Evolutionary conservation across 1,284 basidiomycete genomes (phyloP).

Genomic region (Ustilago sp.): DNA sequence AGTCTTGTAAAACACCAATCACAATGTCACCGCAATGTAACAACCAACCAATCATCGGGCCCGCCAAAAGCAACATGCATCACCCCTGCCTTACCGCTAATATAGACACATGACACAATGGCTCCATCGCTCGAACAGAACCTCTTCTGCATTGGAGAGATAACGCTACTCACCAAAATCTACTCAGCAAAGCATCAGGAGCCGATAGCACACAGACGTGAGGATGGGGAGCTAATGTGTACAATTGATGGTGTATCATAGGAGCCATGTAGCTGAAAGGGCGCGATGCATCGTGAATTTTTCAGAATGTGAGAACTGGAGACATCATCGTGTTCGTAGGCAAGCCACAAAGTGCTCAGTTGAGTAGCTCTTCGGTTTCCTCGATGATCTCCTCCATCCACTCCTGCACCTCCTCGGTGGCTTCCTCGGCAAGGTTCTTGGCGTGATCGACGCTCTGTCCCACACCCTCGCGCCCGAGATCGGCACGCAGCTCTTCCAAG

Average conservation of each 20-base stretch:
- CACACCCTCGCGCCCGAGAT: constrained; percentile 48
- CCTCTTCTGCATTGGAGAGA: neutral
- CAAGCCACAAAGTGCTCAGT: constrained; percentile 5
- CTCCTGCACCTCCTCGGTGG: constrained; percentile 68
- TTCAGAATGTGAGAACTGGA: neutral
- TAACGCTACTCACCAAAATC: neutral
- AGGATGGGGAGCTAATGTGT: constrained; percentile 14
- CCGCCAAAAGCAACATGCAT: neutral
- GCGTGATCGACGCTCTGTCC: constrained; percentile 53
- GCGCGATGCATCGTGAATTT: neutral
- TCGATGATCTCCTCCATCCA: constrained; percentile 70
- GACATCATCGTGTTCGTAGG: neutral
- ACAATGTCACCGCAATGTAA: neutral
- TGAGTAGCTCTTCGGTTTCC: constrained; percentile 67
- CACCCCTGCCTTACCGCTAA: neutral
- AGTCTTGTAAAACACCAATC: neutral
- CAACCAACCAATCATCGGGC: neutral
- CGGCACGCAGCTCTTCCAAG: constrained; percentile 53
- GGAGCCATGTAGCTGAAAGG: neutral
- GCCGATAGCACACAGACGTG: neutral
- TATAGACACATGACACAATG: neutral
- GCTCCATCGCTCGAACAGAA: neutral
- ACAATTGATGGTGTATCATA: constrained; percentile 11
- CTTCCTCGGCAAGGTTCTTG: constrained; percentile 62
- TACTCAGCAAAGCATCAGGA: neutral